Evolutionary conservation across 2,329 filamentous ascomycete genomes (phyloP), one percentile per base, ranked within the genome.

Genomic region (Fusarium odoratissimum): DNA sequence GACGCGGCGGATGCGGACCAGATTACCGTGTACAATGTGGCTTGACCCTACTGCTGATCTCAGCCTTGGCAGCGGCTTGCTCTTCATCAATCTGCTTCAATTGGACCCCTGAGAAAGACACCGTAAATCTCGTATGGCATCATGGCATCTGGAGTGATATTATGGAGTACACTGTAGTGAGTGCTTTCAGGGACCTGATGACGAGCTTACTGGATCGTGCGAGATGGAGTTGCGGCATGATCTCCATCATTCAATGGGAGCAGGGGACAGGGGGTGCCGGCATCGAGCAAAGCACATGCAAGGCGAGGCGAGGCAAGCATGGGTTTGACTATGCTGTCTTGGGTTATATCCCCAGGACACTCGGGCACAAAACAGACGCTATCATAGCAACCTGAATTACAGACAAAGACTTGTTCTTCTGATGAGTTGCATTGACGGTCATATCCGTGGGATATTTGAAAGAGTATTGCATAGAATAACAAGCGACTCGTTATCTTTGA

Each of bases 21-120:
- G 28, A 67, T 35, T 42, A 37, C 51, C 73, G 58, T 23, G 31
- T 40, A 19, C 28, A 42, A 42, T 68, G 64, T 69, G 72, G 69
- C 74, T 72, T 69, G 68, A 60, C 41, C 46, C 57, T 57, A 41
- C 31, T 58, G 72, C 51, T 64, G 67, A 72, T 74, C 67, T 58
- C 60, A 66, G 67, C 60, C 74, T 76, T 71, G 72, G 70, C 60
- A 51, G 60, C n/a, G 45, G 63, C 57, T 56, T 57, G 51, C 44
- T 46, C 44, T 61, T 45, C 33, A 57, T 65, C 64, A 21, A 54
- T 19, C 33, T 38, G 25, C 41, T 64, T 41, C 41, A n/a, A n/a
- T 46, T 51, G 33, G 49, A 46, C 23, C 55, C 41, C 40, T 57
- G 28, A 8, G 28, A 49, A 38, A 21, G 44, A 31, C 49, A 7